phyloP scores from a whole-genome alignment of 805 yeast genomes.

The Maudiozyma barnettii region DNA sequence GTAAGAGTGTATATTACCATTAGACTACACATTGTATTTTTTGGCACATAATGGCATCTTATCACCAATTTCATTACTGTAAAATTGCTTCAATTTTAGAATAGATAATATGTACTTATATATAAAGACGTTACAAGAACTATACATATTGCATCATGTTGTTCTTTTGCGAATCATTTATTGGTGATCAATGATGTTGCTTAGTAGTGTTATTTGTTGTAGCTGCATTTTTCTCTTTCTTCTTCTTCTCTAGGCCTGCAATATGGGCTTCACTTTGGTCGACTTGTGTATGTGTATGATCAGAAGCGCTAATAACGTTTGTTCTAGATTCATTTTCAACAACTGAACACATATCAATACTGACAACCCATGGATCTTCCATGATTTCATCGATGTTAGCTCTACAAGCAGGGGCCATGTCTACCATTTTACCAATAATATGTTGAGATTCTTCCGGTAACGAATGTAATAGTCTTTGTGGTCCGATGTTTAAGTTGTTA shows the following conservation, averaged over 20 bases:
- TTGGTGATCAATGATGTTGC: not conserved
- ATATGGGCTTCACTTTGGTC: constrained; percentile 93
- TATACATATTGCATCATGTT: not conserved
- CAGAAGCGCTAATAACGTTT: constrained; percentile 35
- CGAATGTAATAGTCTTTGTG: constrained; percentile 59
- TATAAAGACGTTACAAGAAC: not conserved
- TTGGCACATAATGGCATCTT: too few species aligned
- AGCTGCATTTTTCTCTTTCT: constrained; percentile 30
- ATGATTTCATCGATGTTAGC: constrained; percentile 73
- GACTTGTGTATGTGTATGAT: constrained; percentile 79
- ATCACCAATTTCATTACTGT: too few species aligned
- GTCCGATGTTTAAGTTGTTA: constrained; percentile 65
- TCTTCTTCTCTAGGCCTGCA: constrained; percentile 82
- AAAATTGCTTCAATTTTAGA: not conserved
- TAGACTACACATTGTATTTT: too few species aligned
- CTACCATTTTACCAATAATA: constrained; percentile 68
- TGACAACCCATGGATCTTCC: constrained; percentile 57
- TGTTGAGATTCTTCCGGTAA: constrained; percentile 61
- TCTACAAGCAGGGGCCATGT: constrained; percentile 77
- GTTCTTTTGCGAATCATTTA: not conserved
- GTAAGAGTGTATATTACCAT: too few species aligned
- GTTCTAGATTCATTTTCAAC: constrained; percentile 34
- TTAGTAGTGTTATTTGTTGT: not conserved
- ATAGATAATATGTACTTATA: not conserved
- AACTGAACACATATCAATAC: constrained; percentile 56